Evolutionary conservation across 331 rosid genomes (phyloP).

Genomic region (Malus hybrid): DNA sequence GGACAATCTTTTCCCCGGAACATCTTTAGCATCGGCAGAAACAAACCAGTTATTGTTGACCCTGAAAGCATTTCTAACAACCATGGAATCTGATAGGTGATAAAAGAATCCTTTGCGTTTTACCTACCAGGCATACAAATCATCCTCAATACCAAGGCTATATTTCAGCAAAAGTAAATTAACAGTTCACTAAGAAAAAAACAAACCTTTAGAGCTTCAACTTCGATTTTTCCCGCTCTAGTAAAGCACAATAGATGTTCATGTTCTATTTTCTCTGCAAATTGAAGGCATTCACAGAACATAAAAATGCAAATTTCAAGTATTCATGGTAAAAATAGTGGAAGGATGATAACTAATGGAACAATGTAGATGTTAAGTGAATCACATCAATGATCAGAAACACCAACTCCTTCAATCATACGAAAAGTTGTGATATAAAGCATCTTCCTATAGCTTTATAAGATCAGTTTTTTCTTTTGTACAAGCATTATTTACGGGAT

Average conservation of each 20-base stretch:
- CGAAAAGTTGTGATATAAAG: background rate
- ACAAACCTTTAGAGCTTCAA: slow-evolving; percentile 50
- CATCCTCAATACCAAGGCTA: background rate
- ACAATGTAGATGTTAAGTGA: background rate
- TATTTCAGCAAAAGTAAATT: background rate
- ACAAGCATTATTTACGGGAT: too few species aligned
- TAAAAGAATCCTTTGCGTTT: slow-evolving; percentile 41
- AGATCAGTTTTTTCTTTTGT: too few species aligned
- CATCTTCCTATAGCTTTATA: too few species aligned
- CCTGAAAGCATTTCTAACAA: slow-evolving; percentile 39
- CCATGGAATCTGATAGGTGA: slow-evolving; percentile 56
- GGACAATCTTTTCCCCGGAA: background rate
- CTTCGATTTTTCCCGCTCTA: slow-evolving; percentile 40
- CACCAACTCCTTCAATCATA: background rate
- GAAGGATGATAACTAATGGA: background rate
- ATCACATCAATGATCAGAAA: background rate
- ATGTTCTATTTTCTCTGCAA: slow-evolving; percentile 25
- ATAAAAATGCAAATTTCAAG: background rate
- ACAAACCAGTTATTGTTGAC: slow-evolving; percentile 41
- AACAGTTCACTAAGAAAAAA: background rate
- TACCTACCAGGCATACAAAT: slow-evolving; percentile 31
- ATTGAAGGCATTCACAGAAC: background rate
- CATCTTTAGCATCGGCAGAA: slow-evolving; percentile 37
- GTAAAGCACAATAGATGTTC: slow-evolving; percentile 61
- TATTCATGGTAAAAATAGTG: background rate